Conservation (phyloP, 345 rosid genomes). For the Acer negundo region DNA sequence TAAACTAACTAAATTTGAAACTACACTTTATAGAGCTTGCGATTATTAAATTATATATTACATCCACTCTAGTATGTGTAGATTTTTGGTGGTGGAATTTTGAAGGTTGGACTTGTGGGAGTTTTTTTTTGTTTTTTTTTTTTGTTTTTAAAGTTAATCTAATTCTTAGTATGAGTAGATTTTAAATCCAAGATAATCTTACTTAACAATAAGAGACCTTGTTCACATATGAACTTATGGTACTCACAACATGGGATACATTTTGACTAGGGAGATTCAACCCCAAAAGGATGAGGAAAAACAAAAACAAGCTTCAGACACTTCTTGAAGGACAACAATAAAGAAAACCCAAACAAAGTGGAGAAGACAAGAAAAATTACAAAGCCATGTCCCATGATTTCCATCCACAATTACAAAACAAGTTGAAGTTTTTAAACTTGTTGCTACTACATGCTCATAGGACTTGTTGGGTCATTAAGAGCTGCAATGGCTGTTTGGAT, state of each 20-base stretch:
- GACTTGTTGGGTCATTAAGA: slow-evolving; percentile 57
- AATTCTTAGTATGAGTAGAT: too few relatives aligned
- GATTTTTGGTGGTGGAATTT: too few relatives aligned
- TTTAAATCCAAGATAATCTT: too few relatives aligned
- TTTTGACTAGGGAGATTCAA: background rate
- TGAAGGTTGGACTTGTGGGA: too few relatives aligned
- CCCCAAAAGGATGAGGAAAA: background rate
- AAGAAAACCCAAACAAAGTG: background rate
- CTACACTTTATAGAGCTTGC: too few relatives aligned
- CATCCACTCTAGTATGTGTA: too few relatives aligned
- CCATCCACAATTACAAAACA: background rate
- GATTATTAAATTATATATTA: too few relatives aligned
- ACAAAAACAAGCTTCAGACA: background rate
- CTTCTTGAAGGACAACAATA: background rate
- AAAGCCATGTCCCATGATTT: background rate
- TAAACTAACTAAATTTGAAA: too few relatives aligned
- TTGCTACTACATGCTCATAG: slow-evolving; percentile 49
- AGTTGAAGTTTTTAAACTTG: background rate
- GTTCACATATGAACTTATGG: too few relatives aligned
- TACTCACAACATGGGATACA: background rate
- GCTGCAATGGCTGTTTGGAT: slow-evolving; percentile 62
- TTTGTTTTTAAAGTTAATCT: too few relatives aligned
- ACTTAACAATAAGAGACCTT: too few relatives aligned
- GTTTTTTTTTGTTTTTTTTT: too few relatives aligned
- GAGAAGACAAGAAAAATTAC: background rate